Evolutionary conservation across 345 rosid species (phyloP).

Genomic region (Euphorbia tirucalli): DNA sequence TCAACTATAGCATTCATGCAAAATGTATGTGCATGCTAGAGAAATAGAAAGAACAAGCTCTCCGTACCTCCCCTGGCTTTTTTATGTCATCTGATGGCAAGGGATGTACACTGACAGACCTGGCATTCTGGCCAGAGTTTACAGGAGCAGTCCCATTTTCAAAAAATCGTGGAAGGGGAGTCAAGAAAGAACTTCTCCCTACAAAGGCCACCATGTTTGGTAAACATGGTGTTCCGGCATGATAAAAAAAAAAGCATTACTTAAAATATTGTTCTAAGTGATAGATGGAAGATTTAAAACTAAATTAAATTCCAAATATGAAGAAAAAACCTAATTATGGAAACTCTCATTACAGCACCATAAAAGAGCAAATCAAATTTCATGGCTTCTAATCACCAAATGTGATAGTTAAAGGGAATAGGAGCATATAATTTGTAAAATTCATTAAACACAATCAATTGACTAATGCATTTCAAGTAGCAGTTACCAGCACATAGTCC

Average conservation of each 20-base stretch:
- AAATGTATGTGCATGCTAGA: neutral
- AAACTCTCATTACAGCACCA: too few species aligned
- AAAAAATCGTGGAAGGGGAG: constrained; percentile 51
- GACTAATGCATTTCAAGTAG: constrained; percentile 15
- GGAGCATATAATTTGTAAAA: neutral
- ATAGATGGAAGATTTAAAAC: neutral
- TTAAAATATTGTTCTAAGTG: neutral
- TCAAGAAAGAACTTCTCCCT: constrained; percentile 59
- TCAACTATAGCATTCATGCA: neutral
- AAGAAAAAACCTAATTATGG: too few species aligned
- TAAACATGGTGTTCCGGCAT: constrained; percentile 14
- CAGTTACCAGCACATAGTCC: constrained; percentile 85
- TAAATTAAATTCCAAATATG: too few species aligned
- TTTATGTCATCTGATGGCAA: constrained; percentile 37
- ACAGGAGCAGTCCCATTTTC: constrained; percentile 38
- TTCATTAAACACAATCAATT: constrained; percentile 14
- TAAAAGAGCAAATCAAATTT: neutral
- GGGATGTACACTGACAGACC: constrained; percentile 50
- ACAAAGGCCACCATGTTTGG: constrained; percentile 15
- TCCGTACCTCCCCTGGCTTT: constrained; percentile 38
- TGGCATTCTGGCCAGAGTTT: constrained; percentile 35
- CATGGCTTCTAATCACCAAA: neutral
- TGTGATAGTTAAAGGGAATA: neutral
- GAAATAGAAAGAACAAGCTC: neutral
- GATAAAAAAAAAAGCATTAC: neutral